Conservation (phyloP, 1,139 yeast genomes). For the Meyerozyma elateridarum region DNA sequence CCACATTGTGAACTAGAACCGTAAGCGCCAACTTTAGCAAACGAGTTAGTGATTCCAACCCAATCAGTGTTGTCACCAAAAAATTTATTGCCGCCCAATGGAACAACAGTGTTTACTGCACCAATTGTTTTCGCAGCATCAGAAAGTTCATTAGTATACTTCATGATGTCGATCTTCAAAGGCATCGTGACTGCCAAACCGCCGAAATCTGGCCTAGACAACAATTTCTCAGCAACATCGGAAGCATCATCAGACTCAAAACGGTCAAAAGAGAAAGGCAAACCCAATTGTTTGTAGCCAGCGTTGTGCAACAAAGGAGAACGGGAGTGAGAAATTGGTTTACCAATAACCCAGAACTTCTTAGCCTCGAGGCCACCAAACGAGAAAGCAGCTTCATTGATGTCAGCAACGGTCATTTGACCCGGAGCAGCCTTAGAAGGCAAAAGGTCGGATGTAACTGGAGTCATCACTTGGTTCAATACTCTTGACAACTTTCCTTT, state of each 20-base stretch:
- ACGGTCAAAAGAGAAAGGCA: conserved; percentile 69
- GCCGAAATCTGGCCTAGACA: conserved; percentile 56
- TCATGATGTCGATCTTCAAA: conserved; percentile 71
- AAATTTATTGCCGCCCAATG: conserved; percentile 45
- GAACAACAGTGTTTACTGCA: conserved; percentile 86
- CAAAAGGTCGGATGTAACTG: conserved; percentile 67
- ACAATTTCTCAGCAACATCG: conserved; percentile 42
- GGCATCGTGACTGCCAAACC: conserved; percentile 94
- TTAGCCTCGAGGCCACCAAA: conserved; percentile 59
- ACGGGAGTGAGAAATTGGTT: conserved; percentile 79
- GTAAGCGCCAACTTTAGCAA: conserved; percentile 53
- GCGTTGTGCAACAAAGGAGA: conserved; percentile 85
- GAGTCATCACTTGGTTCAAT: conserved; percentile 70
- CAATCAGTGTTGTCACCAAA: conserved; percentile 93
- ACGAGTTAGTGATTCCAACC: conserved; percentile 78
- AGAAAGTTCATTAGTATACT: conserved; percentile 57
- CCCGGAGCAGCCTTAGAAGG: conserved; percentile 77
- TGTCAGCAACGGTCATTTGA: conserved; percentile 58
- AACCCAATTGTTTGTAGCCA: conserved; percentile 63
- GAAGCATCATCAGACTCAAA: conserved; percentile 66
- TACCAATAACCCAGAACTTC: conserved; percentile 74
- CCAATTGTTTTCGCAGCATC: conserved; percentile 77
- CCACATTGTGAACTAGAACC: conserved; percentile 41
- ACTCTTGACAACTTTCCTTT: conserved; percentile 77
- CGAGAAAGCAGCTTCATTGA: conserved; percentile 52